phyloP scores from a whole-genome alignment of 306 rosid species.

The Trichosanthes truncata region DNA sequence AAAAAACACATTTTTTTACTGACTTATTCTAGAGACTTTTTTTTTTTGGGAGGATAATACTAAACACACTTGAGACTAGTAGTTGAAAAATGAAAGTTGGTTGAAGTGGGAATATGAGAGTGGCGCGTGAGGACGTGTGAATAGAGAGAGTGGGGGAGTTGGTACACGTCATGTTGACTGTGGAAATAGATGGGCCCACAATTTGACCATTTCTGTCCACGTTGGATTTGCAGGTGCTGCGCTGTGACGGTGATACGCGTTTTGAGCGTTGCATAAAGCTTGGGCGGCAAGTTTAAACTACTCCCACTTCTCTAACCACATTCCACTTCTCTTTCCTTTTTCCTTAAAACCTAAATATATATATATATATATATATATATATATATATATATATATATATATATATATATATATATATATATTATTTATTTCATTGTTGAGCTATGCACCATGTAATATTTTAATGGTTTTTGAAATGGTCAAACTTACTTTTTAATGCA shows the following conservation, averaged over 20 bases:
- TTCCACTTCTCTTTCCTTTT: not conserved
- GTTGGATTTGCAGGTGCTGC: not conserved
- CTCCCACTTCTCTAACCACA: not conserved
- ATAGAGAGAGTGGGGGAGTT: not conserved
- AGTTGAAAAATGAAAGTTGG: not conserved
- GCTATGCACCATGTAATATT: no score
- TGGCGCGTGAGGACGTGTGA: not conserved
- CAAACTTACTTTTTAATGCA: no score
- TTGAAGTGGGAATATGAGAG: not conserved
- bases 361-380: no score
- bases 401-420: not conserved
- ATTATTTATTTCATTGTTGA: no score
- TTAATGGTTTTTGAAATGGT: no score
- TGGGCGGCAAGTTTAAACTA: not conserved
- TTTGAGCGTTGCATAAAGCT: not conserved
- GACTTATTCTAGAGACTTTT: no score
- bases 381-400: no score
- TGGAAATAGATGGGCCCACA: not conserved
- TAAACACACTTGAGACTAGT: no score
- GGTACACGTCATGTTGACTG: not conserved
- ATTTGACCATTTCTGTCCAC: not conserved
- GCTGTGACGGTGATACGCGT: constrained; percentile 3
- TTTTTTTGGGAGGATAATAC: no score
- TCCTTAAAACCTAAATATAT: not conserved
- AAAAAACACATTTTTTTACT: no score